Evolutionary conservation across 2,329 filamentous ascomycete genomes (phyloP), one percentile per base, ranked within the genome.

Genomic region (Aspergillus tamarii): DNA sequence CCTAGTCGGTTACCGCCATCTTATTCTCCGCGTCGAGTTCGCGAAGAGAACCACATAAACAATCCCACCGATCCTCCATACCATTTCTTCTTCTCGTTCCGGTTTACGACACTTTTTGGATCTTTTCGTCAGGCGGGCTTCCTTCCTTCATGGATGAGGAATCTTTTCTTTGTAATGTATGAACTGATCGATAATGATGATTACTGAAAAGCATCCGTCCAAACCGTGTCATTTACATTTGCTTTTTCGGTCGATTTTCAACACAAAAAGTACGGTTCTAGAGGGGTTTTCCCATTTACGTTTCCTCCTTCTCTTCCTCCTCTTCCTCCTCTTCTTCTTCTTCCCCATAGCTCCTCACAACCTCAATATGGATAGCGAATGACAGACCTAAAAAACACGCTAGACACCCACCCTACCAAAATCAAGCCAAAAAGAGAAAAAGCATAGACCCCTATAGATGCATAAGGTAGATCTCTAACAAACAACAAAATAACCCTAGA

Each of bases 21-120:
- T 84, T 69, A 84, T 84, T 71, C 76, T 84, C 59, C 81, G 81
- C 66, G 82, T 84, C 68, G 82, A 84, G 72, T 84, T 84, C 71
- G 82, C 82, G 61, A 84, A 84, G 77, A 77, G 81, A 66, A 70
- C 79, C 67, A 72, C 78, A 72, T 78, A 77, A 69, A 74, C 26
- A 26, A 26, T 26, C 4, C 11, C 16, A 59, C 53, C 43, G 11
- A 60, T 36, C 48, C 59, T n/a, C 39, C 39, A 46, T 39, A 28
- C 16, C 52, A 10, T 23, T 23, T 30, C 41, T 58, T 52, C 46
- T 70, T 70, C 69, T 69, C 55, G 30, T 66, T 66, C 58, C 46
- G 50, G 68, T 71, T 73, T 66, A 74, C 70, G 71, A 73, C 71
- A 71, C 71, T 52, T 68, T 68, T 74, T 72, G 69, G 68, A 69